Evolutionary conservation across 306 rosid species (phyloP).

Genomic region (Fagus sylvatica): DNA sequence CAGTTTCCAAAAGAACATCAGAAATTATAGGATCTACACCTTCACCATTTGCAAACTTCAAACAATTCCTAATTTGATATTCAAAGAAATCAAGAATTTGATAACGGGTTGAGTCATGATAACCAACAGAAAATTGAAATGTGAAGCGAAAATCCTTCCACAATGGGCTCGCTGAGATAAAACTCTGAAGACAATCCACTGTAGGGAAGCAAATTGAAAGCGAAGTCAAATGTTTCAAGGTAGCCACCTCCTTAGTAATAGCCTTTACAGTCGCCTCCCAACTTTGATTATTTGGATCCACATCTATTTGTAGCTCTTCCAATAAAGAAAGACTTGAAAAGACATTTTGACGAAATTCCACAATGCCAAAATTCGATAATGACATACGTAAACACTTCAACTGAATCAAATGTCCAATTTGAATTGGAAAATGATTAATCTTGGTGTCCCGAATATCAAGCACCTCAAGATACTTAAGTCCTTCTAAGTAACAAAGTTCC

Average conservation of each 20-base stretch:
- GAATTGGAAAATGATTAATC: slow-evolving; percentile 4
- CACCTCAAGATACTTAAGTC: slow-evolving; percentile 27
- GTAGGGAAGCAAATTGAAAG: slow-evolving; percentile 29
- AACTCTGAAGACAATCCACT: background rate
- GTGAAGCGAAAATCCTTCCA: background rate
- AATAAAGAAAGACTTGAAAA: slow-evolving; percentile 19
- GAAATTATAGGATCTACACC: background rate
- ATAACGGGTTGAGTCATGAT: slow-evolving; percentile 9
- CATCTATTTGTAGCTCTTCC: slow-evolving; percentile 33
- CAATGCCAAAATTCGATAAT: slow-evolving; percentile 3
- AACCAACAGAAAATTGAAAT: slow-evolving; percentile 31
- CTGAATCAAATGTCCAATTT: slow-evolving; percentile 4
- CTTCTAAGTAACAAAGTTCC: background rate
- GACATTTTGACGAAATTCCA: background rate
- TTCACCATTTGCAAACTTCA: slow-evolving; percentile 21
- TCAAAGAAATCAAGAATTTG: slow-evolving; percentile 29
- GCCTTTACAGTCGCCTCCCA: slow-evolving; percentile 4
- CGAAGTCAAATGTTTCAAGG: background rate
- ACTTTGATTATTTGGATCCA: slow-evolving; percentile 18
- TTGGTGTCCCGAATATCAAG: slow-evolving; percentile 29
- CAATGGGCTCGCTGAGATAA: slow-evolving; percentile 9
- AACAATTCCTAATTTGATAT: slow-evolving; percentile 11
- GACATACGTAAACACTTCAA: slow-evolving; percentile 26
- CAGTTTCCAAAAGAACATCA: slow-evolving; percentile 18
- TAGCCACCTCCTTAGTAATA: slow-evolving; percentile 19